Conservation (phyloP, 2,329 filamentous ascomycete genomes). For the Incumbomyces lentus region DNA sequence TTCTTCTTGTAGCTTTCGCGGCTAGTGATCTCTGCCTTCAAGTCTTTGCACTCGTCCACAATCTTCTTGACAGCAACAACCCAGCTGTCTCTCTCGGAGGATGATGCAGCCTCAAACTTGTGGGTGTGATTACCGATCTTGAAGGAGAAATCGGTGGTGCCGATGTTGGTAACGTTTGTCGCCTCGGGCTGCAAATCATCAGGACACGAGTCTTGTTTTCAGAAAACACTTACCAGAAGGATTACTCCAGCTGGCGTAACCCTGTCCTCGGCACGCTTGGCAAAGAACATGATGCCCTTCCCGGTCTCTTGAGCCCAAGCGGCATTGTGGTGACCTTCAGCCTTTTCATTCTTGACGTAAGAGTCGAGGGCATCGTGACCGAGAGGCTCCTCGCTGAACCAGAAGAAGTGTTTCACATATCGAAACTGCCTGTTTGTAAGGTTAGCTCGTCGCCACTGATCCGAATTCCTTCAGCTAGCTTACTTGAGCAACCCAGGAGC, state of each 20-base stretch:
- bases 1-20: conserved; percentile 83
- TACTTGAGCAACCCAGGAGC: conserved; percentile 82
- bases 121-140: conserved; percentile 82
- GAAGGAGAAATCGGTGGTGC: conserved; percentile 73
- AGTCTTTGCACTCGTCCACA: conserved; percentile 73
- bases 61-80: conserved; percentile 72
- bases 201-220: conserved; percentile 25
- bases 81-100: conserved; percentile 85
- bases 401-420: conserved; percentile 90
- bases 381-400: conserved; percentile 64
- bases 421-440: conserved; percentile 59
- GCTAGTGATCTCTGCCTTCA: conserved; percentile 61
- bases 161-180: conserved; percentile 64
- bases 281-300: conserved; percentile 87
- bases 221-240: conserved; percentile 58
- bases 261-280: conserved; percentile 76
- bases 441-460: conserved; percentile 17
- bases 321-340: conserved; percentile 58
- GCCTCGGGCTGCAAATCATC: conserved; percentile 45
- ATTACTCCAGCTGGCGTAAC: conserved; percentile 68
- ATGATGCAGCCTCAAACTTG: conserved; percentile 70
- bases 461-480: conserved; percentile 27
- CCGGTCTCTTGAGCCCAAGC: conserved; percentile 90
- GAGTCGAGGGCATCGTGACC: conserved; percentile 61
- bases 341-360: conserved; percentile 86